A percentile compares a stretch with the other conserved stretches of the same genome.
These are phyloP conservation scores for Pseudogymnoascus pannorum DNA, from an alignment of 2,329 filamentous ascomycete species.

Conservation along the genomic window DNA sequence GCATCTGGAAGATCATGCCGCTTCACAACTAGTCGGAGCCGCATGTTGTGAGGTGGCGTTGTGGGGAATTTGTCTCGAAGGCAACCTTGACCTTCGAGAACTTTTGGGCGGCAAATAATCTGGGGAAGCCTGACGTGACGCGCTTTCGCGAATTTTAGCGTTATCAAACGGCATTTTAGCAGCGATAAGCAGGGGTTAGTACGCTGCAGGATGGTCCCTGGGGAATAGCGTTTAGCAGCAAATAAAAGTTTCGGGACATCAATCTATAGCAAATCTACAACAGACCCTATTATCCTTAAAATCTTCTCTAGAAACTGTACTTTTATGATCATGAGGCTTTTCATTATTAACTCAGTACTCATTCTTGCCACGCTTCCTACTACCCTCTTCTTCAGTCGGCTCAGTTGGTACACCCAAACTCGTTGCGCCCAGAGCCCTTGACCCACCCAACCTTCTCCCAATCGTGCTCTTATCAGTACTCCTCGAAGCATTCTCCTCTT, in stretches of 20 bases:
- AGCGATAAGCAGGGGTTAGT: slow-evolving; percentile 2
- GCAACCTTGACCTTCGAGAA: background rate
- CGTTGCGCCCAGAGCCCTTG: slow-evolving; percentile 26
- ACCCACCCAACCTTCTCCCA: slow-evolving; percentile 30
- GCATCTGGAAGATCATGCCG: slow-evolving; percentile 67
- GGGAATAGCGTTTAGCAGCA: background rate
- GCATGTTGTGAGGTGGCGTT: slow-evolving; percentile 40
- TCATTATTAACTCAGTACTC: slow-evolving; percentile 6
- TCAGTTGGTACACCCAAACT: slow-evolving; percentile 25
- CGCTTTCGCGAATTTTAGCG: slow-evolving; percentile 5
- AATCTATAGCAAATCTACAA: too few species aligned
- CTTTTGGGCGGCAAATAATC: slow-evolving; percentile 1
- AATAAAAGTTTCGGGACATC: background rate
- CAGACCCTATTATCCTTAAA: background rate
- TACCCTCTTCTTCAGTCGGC: background rate
- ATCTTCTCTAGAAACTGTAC: background rate
- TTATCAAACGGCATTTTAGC: slow-evolving; percentile 1
- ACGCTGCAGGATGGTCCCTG: background rate
- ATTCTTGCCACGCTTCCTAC: background rate
- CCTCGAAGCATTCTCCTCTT: slow-evolving; percentile 41
- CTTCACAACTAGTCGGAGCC: slow-evolving; percentile 65
- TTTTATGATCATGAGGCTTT: slow-evolving; percentile 2
- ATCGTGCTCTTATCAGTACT: slow-evolving; percentile 33
- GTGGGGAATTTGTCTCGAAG: background rate
- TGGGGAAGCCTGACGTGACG: background rate